Base-by-base conservation (phyloP, 257 asterid species). In the Scutellaria baicalensis region DNA sequence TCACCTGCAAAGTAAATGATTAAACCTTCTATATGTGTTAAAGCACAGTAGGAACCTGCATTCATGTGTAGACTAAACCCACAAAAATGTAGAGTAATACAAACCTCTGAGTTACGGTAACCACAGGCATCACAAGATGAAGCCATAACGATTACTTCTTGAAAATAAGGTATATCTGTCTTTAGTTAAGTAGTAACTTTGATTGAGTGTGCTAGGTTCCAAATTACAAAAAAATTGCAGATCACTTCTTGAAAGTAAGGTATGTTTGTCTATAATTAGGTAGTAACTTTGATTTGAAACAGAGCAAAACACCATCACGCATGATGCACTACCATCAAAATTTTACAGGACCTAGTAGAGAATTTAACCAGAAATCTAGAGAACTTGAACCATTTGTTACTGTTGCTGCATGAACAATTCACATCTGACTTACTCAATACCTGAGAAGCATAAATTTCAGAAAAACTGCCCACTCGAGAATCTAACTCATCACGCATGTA, bases 121-220 rank as follows among this genome's bases (percentile, higher is more conserved):
- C 99, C 98, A 77, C 99, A 94, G 33, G 84, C 72, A 66, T 91
- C 99, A 74, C 98, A 94, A 43, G 95, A 49, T 52, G 97, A 80
- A 36, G 97, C 95, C 99, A 94, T 94, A 50, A 94, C 97, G 51
- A 94, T 85, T 48, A 91, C 97, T 83, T 94, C 95, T 82, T 84
- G 93, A 40, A 91, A 94, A 80, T 94, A 91, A 36, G 97, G 98
- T 66, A 94, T 91, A 79, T 91, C 99, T 91, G 74, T 18, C 57
- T 16, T 54, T 42, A 23, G 88, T 89, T 83, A 94, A 88, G 93
- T 63, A 60, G 59, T 86, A 82, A 74, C 63, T 54, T 45, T 60
- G 64, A 63, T 71, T 12, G 35, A 50, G 59, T 35, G 43, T 38
- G 68, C 44, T 72, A n/a, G 47, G 39, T 20, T 38, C n/a, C 12